A percentile compares a stretch with the other conserved stretches of the same genome.
These are phyloP conservation scores for Neurospora discreta DNA, from an alignment of 495 filamentous ascomycete genomes.

Conservation along the genomic window DNA sequence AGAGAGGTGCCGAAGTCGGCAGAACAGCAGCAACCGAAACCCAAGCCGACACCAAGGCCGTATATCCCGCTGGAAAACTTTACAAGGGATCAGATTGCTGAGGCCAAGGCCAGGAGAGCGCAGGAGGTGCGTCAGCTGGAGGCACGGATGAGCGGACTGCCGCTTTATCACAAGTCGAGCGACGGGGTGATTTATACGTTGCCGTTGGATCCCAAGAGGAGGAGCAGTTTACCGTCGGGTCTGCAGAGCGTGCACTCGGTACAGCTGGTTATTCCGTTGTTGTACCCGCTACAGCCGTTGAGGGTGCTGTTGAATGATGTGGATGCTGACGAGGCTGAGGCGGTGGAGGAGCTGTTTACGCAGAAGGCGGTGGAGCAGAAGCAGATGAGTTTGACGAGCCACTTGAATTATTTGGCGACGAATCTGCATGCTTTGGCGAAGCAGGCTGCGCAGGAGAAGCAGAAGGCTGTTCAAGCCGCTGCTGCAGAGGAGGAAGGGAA, in stretches of 20 bases:
- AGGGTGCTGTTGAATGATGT: conserved; percentile 55
- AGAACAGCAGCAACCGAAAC: too few relatives aligned
- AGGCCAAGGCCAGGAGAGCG: conserved; percentile 53
- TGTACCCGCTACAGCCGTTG: conserved; percentile 64
- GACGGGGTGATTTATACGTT: conserved; percentile 63
- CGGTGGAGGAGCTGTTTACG: conserved; percentile 55
- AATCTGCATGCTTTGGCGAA: conserved; percentile 63
- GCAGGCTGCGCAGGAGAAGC: conserved; percentile 15
- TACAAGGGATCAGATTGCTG: conserved; percentile 44
- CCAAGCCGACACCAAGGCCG: conserved; percentile 22
- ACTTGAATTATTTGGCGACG: conserved; percentile 66
- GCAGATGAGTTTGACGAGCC: conserved; percentile 56
- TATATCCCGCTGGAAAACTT: conserved; percentile 34
- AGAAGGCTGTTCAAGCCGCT: background rate
- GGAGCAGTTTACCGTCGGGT: conserved; percentile 46
- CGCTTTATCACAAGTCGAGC: conserved; percentile 55
- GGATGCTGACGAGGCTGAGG: conserved; percentile 45
- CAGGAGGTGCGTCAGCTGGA: conserved; percentile 65
- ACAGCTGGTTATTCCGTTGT: conserved; percentile 56
- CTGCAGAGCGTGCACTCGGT: conserved; percentile 54
- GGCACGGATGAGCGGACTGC: conserved; percentile 59
- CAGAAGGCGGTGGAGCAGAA: conserved; percentile 44
- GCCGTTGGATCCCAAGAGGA: conserved; percentile 58
- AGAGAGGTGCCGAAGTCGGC: conserved; percentile 7
- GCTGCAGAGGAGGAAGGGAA: background rate